phyloP scores from a whole-genome alignment of 805 yeast genomes.

The Candida sakaeoensis region DNA sequence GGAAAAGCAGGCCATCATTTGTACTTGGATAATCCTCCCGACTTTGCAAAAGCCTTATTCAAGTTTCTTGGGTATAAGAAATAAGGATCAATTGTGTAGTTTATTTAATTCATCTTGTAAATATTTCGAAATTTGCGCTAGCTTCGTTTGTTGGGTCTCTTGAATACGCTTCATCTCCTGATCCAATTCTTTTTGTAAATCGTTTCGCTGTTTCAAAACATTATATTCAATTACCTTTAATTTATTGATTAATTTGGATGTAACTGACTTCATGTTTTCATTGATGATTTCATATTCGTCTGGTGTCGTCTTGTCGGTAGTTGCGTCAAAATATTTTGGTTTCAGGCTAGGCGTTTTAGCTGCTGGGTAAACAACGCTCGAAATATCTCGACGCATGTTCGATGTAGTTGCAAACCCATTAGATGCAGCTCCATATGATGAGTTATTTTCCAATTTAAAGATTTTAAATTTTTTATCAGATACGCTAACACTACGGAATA shows the following conservation, averaged over 20 bases:
- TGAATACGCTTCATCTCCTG: conserved; percentile 12
- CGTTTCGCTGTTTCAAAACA: conserved; percentile 9
- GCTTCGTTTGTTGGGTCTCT: conserved; percentile 6
- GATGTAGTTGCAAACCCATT: too few species aligned
- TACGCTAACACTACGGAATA: too few species aligned
- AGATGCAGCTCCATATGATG: too few species aligned
- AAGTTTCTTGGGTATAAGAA: conserved; percentile 28
- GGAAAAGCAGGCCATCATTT: conserved; percentile 53
- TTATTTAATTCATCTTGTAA: conserved; percentile 9
- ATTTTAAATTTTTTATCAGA: too few species aligned
- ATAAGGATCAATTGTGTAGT: background rate
- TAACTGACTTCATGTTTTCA: conserved; percentile 11
- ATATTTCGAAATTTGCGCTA: conserved; percentile 10
- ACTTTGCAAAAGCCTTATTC: conserved; percentile 27
- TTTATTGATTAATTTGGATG: conserved; percentile 11
- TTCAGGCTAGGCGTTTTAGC: too few species aligned
- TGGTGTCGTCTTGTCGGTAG: background rate
- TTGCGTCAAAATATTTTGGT: too few species aligned
- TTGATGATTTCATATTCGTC: conserved; percentile 9
- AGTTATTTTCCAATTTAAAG: too few species aligned
- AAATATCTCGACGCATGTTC: too few species aligned
- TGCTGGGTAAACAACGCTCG: too few species aligned
- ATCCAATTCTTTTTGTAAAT: conserved; percentile 13
- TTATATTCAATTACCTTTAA: conserved; percentile 13
- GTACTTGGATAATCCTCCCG: conserved; percentile 47